phyloP scores from a whole-genome alignment of 306 rosid species.

The Prinsepia uniflora region DNA sequence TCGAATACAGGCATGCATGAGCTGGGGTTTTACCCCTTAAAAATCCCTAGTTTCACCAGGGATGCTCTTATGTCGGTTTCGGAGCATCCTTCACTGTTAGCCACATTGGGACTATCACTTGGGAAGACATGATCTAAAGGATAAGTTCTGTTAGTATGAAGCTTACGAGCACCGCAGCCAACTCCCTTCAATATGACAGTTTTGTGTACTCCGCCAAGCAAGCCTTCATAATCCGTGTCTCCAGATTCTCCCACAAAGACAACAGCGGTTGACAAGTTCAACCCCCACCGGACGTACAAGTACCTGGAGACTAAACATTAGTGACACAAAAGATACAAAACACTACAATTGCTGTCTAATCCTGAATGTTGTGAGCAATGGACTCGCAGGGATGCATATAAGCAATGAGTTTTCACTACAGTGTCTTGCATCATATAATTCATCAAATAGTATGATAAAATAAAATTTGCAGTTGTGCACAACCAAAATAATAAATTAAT shows the following conservation, averaged over 20 bases:
- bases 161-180: constrained; percentile 25
- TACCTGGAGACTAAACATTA: constrained; percentile 33
- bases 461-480: not conserved
- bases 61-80: constrained; percentile 29
- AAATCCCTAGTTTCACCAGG: constrained; percentile 39
- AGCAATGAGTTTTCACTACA: not conserved
- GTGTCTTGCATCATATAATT: not conserved
- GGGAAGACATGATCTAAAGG: constrained; percentile 37
- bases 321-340: not conserved
- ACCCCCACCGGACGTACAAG: constrained; percentile 52
- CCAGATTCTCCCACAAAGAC: constrained; percentile 55
- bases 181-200: constrained; percentile 40
- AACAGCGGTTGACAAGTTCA: constrained; percentile 42
- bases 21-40: constrained; percentile 17
- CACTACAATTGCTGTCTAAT: not conserved
- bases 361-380: not conserved
- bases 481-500: not conserved
- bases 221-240: constrained; percentile 56
- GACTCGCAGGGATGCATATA: not conserved
- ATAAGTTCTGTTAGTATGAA: constrained; percentile 42
- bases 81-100: constrained; percentile 33
- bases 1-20: not conserved
- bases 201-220: constrained; percentile 49
- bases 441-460: not conserved
- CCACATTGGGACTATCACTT: constrained; percentile 35